A percentile compares a stretch with the other conserved stretches of the same genome.
phyloP scores from a whole-genome alignment of 78 protist species.

The Planoprotostelium fungivorum region DNA sequence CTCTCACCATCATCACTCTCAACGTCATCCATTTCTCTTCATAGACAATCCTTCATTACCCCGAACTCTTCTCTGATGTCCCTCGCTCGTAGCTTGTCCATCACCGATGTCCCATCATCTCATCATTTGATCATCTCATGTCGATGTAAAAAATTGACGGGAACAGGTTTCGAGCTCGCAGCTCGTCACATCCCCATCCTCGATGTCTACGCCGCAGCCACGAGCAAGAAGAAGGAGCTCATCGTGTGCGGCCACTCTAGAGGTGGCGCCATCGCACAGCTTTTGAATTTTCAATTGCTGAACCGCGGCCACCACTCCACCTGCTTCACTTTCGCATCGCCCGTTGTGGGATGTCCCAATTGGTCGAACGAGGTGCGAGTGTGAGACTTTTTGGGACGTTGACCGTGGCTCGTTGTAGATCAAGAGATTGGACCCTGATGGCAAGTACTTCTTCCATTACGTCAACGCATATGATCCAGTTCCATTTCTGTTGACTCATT shows the following conservation, averaged over 20 bases:
- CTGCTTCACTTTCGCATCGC: background rate
- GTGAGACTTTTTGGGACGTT: background rate
- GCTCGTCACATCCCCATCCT: background rate
- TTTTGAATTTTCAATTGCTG: background rate
- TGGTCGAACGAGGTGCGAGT: background rate
- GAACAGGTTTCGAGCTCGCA: background rate
- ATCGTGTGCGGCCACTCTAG: background rate
- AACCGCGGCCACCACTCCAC: background rate
- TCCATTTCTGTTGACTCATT: background rate
- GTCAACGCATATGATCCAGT: background rate
- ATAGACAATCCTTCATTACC: too few species aligned
- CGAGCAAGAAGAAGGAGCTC: background rate
- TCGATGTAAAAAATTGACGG: background rate
- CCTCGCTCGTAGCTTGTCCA: too few species aligned
- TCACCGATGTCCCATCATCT: too few species aligned
- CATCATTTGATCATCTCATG: background rate
- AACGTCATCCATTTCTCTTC: too few species aligned
- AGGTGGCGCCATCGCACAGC: background rate
- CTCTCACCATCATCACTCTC: too few species aligned
- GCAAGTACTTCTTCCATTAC: background rate
- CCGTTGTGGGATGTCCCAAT: background rate
- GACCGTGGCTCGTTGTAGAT: background rate
- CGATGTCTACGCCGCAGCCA: background rate
- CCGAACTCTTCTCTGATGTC: too few species aligned
- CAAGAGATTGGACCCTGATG: background rate